These are phyloP conservation scores for Aspergillus bridgeri DNA, from an alignment of 495 filamentous ascomycete species.

Conservation along the genomic window DNA sequence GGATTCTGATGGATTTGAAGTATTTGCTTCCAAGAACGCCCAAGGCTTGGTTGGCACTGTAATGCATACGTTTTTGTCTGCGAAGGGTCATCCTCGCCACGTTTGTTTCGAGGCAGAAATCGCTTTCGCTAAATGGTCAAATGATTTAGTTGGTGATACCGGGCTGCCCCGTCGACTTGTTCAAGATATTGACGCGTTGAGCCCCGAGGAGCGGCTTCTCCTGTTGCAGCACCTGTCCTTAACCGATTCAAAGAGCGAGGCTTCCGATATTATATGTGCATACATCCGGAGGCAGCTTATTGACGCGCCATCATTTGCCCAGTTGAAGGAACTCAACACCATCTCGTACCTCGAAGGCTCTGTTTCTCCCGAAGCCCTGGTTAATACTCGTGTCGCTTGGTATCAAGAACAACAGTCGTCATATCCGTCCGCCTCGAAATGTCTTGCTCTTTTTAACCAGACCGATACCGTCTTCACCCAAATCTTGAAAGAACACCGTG, in stretches of 20 bases:
- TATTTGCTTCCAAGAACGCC: conserved; percentile 55
- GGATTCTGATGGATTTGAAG: conserved; percentile 40
- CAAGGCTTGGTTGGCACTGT: conserved; percentile 48
- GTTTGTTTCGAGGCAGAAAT: conserved; percentile 52
- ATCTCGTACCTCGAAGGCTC: conserved; percentile 48
- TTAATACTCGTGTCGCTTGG: conserved; percentile 50
- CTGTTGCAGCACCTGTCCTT: conserved; percentile 49
- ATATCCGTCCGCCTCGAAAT: conserved; percentile 37
- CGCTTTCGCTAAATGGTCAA: conserved; percentile 38
- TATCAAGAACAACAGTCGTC: conserved; percentile 44
- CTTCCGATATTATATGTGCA: conserved; percentile 32
- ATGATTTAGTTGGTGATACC: conserved; percentile 29
- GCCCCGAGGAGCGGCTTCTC: conserved; percentile 49
- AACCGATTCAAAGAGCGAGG: conserved; percentile 28
- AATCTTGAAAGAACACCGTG: conserved; percentile 40
- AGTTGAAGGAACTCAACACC: conserved; percentile 48
- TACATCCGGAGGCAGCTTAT: conserved; percentile 49
- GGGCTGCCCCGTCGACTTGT: conserved; percentile 44
- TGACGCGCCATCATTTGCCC: conserved; percentile 46
- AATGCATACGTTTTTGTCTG: conserved; percentile 56
- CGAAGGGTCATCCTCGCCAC: conserved; percentile 44
- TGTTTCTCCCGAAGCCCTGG: conserved; percentile 37
- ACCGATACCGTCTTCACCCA: conserved; percentile 37
- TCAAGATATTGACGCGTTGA: conserved; percentile 52
- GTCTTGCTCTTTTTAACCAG: conserved; percentile 44